These are phyloP conservation scores for Boletus speciosus DNA, from an alignment of 768 basidiomycete species.

Conservation along the genomic window DNA sequence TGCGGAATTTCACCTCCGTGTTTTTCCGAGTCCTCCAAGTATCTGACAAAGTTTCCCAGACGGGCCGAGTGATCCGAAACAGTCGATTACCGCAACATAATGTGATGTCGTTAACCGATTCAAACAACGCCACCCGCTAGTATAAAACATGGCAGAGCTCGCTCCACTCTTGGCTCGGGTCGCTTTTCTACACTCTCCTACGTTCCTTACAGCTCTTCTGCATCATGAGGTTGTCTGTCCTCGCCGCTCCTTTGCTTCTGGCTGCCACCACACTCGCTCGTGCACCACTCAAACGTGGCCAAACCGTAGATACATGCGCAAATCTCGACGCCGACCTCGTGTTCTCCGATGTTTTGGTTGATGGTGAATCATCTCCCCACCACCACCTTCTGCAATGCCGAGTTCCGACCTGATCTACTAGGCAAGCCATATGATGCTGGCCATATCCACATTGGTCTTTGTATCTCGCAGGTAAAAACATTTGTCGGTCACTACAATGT, in stretches of 20 bases:
- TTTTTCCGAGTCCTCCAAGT: too few species aligned
- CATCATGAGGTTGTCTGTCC: slow-evolving; percentile 15
- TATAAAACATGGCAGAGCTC: slow-evolving; percentile 4
- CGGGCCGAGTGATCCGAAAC: too few species aligned
- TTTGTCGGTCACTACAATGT: slow-evolving; percentile 25
- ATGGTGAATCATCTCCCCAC: slow-evolving; percentile 3
- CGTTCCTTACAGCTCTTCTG: neutral
- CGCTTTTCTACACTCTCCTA: neutral
- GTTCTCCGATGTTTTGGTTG: slow-evolving; percentile 11
- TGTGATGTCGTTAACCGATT: slow-evolving; percentile 13
- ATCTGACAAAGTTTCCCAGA: too few species aligned
- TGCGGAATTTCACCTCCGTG: neutral
- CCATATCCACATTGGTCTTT: slow-evolving; percentile 28
- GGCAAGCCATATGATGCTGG: slow-evolving; percentile 24
- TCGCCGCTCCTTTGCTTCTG: slow-evolving; percentile 19
- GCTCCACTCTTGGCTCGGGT: neutral
- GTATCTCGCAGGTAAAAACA: slow-evolving; percentile 24
- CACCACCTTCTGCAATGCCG: too few species aligned
- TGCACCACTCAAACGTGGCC: slow-evolving; percentile 7
- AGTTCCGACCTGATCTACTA: slow-evolving; percentile 2
- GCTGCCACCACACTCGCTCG: slow-evolving; percentile 16
- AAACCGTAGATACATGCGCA: slow-evolving; percentile 13
- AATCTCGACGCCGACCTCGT: slow-evolving; percentile 14
- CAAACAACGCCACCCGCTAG: neutral
- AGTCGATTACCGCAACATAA: neutral